Base-by-base conservation (phyloP, 345 rosid species). In the Citrus reticulata region DNA sequence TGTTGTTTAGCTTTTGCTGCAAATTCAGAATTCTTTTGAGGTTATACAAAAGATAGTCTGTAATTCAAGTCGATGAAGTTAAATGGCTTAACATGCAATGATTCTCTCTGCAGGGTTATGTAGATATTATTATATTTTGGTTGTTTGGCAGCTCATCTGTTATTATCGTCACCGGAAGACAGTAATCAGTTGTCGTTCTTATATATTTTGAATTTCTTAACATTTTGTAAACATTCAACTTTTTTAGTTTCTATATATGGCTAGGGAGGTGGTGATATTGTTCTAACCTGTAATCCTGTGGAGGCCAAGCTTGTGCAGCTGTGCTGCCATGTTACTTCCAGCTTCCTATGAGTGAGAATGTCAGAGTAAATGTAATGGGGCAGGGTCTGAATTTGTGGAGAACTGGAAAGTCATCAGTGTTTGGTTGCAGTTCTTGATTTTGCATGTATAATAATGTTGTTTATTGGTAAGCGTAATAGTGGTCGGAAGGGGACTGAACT, bases 11-110 rank as follows among this genome's bases (percentile, higher is more conserved):
- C 64, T 70, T 58, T 27, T 39, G 67, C 62, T 10, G 85, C 85
- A 74, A 84, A 86, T 87, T 84, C 75, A 83, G 89, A 83, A 87
- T 87, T 86, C 86, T 77, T 77, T 89, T 82, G 84, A 70, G 69
- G 74, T 77, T 79, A 74, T 59, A 76, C 78, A 71, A 20, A 75
- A 78, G 75, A 75, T 14, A 72, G 74, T 78, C 81, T 89, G 90
- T 85, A 84, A 84, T 82, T 83, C 84, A 79, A 72, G 83, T 74
- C 80, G 24, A 58, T 78, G 67, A 78, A 83, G 78, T 77, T 79
- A 58, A 73, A 76, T 81, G 76, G 69, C 83, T 70, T 82, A 68
- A 49, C 29, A 66, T 68, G 64, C 73, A 66, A 78, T 79, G 67
- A 27, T 78, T 66, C 58, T 67, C 29, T 68, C 37, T 58, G 6